Percentiles rank a stretch among this genome's conserved stretches.
Evolutionary conservation across 2,329 filamentous ascomycete species (phyloP).

Genomic region (Mariannaea elegans): DNA sequence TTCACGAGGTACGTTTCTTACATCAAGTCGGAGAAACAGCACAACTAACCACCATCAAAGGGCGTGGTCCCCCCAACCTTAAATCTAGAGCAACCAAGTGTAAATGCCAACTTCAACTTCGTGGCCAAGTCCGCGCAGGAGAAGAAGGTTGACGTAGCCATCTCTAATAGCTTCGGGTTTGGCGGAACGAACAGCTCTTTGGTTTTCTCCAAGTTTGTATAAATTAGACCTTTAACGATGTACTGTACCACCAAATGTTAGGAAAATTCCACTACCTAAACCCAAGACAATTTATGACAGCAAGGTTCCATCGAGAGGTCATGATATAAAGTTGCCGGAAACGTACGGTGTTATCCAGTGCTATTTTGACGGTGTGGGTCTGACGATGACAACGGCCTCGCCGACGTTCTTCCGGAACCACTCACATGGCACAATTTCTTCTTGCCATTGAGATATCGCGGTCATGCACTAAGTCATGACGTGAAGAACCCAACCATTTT

Average conservation of each 20-base stretch:
- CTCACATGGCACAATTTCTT: constrained; percentile 37
- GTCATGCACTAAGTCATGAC: constrained; percentile 43
- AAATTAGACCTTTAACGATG: not conserved
- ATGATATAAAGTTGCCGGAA: no score
- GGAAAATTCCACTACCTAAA: not conserved
- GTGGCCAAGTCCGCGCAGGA: constrained; percentile 77
- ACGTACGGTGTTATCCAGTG: not conserved
- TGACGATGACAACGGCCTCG: not conserved
- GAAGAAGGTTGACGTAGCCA: constrained; percentile 73
- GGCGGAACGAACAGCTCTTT: constrained; percentile 94
- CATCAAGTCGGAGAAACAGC: no score
- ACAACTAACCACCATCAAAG: constrained; percentile 56
- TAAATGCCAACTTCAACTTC: constrained; percentile 84
- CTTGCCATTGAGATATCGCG: constrained; percentile 32
- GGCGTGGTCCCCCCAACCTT: constrained; percentile 84
- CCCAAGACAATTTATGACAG: no score
- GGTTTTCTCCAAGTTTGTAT: constrained; percentile 67
- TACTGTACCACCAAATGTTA: not conserved
- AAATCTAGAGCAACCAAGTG: constrained; percentile 75
- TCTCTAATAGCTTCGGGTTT: constrained; percentile 98
- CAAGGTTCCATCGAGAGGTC: no score
- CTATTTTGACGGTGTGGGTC: constrained; percentile 23
- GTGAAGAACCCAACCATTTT: constrained; percentile 36
- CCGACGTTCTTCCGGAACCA: constrained; percentile 41
- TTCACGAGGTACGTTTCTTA: constrained; percentile 72